Percentiles rank a stretch among this genome's conserved stretches.
phyloP scores from a whole-genome alignment of 2,329 filamentous ascomycete species.

The Fusarium albidum region DNA sequence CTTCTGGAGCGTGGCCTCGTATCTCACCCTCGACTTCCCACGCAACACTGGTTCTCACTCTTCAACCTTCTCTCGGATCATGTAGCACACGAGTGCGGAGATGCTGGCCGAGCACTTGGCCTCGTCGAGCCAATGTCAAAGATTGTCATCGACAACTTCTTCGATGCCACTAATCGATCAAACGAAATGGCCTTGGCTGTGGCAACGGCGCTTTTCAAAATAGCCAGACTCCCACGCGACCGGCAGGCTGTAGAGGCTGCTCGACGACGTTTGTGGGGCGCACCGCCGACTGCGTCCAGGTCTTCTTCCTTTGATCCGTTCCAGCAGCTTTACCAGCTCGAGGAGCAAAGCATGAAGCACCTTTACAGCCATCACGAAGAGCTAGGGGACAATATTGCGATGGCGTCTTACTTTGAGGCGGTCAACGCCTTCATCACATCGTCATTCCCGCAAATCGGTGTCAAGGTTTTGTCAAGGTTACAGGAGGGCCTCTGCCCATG shows the following conservation, averaged over 20 bases:
- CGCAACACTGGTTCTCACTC: constrained; percentile 59
- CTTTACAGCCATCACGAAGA: constrained; percentile 60
- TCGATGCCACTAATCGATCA: constrained; percentile 17
- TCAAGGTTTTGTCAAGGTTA: constrained; percentile 64
- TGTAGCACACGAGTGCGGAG: constrained; percentile 70
- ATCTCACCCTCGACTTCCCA: constrained; percentile 57
- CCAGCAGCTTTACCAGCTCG: constrained; percentile 70
- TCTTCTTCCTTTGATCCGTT: constrained; percentile 68
- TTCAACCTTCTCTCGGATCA: constrained; percentile 65
- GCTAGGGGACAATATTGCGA: constrained; percentile 47
- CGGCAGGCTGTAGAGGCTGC: constrained; percentile 71
- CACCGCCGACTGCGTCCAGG: constrained; percentile 38
- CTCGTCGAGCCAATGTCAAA: constrained; percentile 77
- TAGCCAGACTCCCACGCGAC: constrained; percentile 65
- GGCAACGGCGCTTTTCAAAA: constrained; percentile 53
- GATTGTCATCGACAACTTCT: constrained; percentile 51
- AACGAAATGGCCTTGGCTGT: constrained; percentile 44
- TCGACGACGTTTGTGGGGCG: constrained; percentile 69
- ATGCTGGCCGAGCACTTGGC: constrained; percentile 70
- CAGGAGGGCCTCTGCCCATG: constrained; percentile 70
- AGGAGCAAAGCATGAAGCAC: constrained; percentile 59
- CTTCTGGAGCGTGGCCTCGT: constrained; percentile 71
- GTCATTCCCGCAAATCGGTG: constrained; percentile 58
- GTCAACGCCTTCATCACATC: constrained; percentile 61
- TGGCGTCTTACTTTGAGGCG: constrained; percentile 60